A percentile compares a stretch with the other conserved stretches of the same genome.
Conservation (phyloP, 1,284 basidiomycete genomes). For the Cystobasidiaceae sp. region DNA sequence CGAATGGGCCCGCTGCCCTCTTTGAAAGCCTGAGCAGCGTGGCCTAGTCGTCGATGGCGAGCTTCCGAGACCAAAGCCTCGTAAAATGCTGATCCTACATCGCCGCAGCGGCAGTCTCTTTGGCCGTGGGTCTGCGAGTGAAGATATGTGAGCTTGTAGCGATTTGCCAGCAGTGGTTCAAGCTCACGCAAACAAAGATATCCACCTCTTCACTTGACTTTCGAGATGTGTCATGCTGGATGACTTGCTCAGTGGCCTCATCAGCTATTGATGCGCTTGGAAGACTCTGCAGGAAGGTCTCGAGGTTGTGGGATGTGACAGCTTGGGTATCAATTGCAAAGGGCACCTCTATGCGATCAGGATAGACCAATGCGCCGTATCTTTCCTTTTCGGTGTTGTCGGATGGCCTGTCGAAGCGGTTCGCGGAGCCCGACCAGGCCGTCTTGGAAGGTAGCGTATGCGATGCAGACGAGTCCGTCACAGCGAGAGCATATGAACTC, state of each 20-base stretch:
- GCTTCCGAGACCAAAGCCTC: constrained; percentile 40
- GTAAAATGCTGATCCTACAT: constrained; percentile 44
- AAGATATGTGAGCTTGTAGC: neutral
- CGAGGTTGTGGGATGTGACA: neutral
- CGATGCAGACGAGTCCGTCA: constrained; percentile 10
- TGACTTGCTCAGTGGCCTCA: neutral
- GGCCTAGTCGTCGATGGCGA: constrained; percentile 37
- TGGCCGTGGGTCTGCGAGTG: constrained; percentile 41
- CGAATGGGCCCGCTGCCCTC: constrained; percentile 18
- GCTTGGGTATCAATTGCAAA: constrained; percentile 5
- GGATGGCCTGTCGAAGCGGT: constrained; percentile 4
- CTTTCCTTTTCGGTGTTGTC: neutral
- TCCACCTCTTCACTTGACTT: neutral
- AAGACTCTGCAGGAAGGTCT: constrained; percentile 3
- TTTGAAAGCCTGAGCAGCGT: constrained; percentile 11
- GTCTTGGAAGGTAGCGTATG: neutral
- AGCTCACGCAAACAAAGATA: constrained; percentile 19
- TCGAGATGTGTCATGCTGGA: neutral
- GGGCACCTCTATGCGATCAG: constrained; percentile 9
- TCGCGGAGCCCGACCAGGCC: neutral
- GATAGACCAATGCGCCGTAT: constrained; percentile 26
- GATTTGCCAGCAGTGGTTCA: neutral
- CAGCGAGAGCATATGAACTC: constrained; percentile 8
- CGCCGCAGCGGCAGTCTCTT: constrained; percentile 47
- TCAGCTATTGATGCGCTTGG: neutral